Conservation (phyloP, 139 green algal genomes). For the Chlorella ohadii region DNA sequence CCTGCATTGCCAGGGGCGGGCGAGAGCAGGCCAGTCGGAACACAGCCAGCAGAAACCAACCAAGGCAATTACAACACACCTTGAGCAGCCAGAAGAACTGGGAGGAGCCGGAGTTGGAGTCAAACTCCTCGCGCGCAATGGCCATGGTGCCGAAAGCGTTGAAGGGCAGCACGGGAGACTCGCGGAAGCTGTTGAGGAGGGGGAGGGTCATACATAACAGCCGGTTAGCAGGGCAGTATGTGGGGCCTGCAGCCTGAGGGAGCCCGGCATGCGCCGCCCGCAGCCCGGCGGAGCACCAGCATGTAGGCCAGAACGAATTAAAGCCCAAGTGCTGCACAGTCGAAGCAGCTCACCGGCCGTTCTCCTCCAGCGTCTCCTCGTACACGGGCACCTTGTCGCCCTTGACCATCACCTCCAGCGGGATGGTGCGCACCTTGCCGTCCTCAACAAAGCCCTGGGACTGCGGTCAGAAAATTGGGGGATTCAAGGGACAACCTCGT, state of each 20-base stretch:
- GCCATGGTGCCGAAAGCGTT: constrained; percentile 98
- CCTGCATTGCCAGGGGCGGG: too few species aligned
- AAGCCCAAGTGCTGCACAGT: too few species aligned
- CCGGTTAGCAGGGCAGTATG: too few species aligned
- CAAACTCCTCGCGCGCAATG: constrained; percentile 95
- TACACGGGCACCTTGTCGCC: constrained; percentile 96
- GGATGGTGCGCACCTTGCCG: constrained; percentile 77
- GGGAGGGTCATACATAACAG: too few species aligned
- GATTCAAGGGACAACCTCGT: too few species aligned
- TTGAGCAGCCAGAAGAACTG: constrained; percentile 99
- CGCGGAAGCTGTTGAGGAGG: constrained; percentile 82
- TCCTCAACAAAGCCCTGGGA: constrained; percentile 71
- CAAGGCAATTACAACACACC: too few species aligned
- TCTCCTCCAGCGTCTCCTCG: constrained; percentile 95
- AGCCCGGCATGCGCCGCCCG: too few species aligned
- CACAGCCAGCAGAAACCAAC: too few species aligned
- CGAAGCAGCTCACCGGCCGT: constrained; percentile 74
- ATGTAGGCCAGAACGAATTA: too few species aligned
- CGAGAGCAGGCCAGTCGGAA: too few species aligned
- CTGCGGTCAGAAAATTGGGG: constrained; percentile 12
- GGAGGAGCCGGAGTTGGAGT: constrained; percentile 90
- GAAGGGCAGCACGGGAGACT: constrained; percentile 94
- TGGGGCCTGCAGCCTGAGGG: too few species aligned
- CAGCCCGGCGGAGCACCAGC: too few species aligned
- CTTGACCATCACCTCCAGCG: constrained; percentile 91